Evolutionary conservation across 1,139 yeast genomes (phyloP).

Genomic region (Pichia sp.): DNA sequence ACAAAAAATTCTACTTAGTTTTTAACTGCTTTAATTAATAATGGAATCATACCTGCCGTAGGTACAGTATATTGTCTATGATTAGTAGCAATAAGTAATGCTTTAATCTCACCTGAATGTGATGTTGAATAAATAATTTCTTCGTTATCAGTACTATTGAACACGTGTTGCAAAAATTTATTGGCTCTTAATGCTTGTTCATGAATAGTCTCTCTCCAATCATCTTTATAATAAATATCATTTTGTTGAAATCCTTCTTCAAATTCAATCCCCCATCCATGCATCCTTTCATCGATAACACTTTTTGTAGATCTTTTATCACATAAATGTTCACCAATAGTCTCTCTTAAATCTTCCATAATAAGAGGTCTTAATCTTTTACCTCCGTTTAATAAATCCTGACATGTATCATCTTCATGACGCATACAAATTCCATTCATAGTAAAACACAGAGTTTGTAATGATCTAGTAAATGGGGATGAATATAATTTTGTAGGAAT

Average conservation of each 20-base stretch:
- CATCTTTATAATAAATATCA: slow-evolving; percentile 39
- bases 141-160: slow-evolving; percentile 33
- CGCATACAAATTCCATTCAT: slow-evolving; percentile 44
- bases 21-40: slow-evolving; percentile 39
- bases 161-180: slow-evolving; percentile 45
- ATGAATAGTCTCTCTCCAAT: slow-evolving; percentile 40
- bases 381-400: slow-evolving; percentile 5
- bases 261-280: slow-evolving; percentile 36
- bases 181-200: slow-evolving; percentile 49
- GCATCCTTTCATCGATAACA: slow-evolving; percentile 36
- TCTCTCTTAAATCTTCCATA: slow-evolving; percentile 57
- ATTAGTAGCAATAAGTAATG: slow-evolving; percentile 45
- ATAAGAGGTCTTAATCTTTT: slow-evolving; percentile 36
- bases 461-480: slow-evolving; percentile 62
- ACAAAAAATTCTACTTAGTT: neutral
- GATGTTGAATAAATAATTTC: slow-evolving; percentile 46
- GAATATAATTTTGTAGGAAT: slow-evolving; percentile 50
- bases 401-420: slow-evolving; percentile 17
- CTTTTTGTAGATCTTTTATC: slow-evolving; percentile 48
- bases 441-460: slow-evolving; percentile 50
- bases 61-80: slow-evolving; percentile 52
- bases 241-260: slow-evolving; percentile 44
- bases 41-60: slow-evolving; percentile 65
- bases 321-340: slow-evolving; percentile 62
- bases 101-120: slow-evolving; percentile 58